These are phyloP conservation scores for Suillus alpinus DNA, from an alignment of 768 basidiomycete species.

Conservation along the genomic window DNA sequence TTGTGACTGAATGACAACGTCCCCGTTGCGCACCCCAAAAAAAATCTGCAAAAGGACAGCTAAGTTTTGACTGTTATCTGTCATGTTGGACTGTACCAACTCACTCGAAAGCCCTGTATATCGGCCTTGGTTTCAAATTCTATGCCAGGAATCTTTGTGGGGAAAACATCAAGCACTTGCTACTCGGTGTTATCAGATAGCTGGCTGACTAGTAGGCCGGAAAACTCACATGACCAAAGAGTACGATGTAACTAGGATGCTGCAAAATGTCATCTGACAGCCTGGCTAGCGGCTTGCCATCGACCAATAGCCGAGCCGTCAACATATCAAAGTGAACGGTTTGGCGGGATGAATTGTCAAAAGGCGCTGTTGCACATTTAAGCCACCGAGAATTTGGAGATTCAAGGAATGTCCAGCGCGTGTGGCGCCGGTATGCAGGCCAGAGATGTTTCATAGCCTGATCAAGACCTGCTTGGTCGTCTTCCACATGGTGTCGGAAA, in stretches of 20 bases:
- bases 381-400: slow-evolving; percentile 30
- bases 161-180: slow-evolving; percentile 33
- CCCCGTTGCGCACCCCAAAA: neutral
- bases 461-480: slow-evolving; percentile 24
- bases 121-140: slow-evolving; percentile 27
- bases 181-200: slow-evolving; percentile 1
- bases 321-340: slow-evolving; percentile 39
- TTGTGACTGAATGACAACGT: slow-evolving; percentile 4
- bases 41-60: neutral
- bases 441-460: slow-evolving; percentile 29
- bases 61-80: neutral
- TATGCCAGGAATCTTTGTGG: slow-evolving; percentile 32
- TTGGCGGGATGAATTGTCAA: slow-evolving; percentile 16
- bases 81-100: neutral
- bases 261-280: slow-evolving; percentile 33
- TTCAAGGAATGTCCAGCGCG: slow-evolving; percentile 20
- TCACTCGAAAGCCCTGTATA: slow-evolving; percentile 22
- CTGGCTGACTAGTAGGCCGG: neutral
- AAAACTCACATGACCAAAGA: slow-evolving; percentile 35
- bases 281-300: slow-evolving; percentile 38
- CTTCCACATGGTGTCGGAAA: slow-evolving; percentile 14
- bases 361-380: slow-evolving; percentile 17
- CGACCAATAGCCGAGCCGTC: slow-evolving; percentile 38
- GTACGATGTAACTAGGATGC: slow-evolving; percentile 31
- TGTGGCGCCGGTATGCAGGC: slow-evolving; percentile 25